These are phyloP conservation scores for Talaromyces sp. DNA, from an alignment of 2,329 filamentous ascomycete genomes.

Conservation along the genomic window DNA sequence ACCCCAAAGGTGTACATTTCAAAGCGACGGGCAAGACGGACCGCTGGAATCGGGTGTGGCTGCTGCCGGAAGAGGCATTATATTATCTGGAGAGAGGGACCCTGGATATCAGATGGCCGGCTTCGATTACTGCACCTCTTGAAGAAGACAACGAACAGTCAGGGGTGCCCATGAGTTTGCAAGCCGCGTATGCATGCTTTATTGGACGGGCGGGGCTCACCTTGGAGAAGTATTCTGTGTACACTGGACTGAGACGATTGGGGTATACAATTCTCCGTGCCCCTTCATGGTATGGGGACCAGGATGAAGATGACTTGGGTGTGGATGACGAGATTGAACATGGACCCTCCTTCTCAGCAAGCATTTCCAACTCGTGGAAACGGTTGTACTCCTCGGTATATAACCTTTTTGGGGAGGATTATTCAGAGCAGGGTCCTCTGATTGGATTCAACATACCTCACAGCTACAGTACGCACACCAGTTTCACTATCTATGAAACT, in stretches of 20 bases:
- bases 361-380: constrained; percentile 21
- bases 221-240: constrained; percentile 83
- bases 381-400: constrained; percentile 7
- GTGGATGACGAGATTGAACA: constrained; percentile 12
- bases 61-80: constrained; percentile 86
- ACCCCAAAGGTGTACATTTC: constrained; percentile 66
- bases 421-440: constrained; percentile 41
- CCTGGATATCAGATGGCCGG: constrained; percentile 81
- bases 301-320: constrained; percentile 24
- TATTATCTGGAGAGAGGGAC: constrained; percentile 84
- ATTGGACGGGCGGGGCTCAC: constrained; percentile 62
- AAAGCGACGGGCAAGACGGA: constrained; percentile 70
- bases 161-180: constrained; percentile 79
- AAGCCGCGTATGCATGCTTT: constrained; percentile 82
- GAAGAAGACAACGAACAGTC: constrained; percentile 49
- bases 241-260: constrained; percentile 71
- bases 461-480: constrained; percentile 40
- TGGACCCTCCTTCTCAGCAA: constrained; percentile 10
- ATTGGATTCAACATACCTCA: constrained; percentile 50
- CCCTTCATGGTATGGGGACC: constrained; percentile 39
- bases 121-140: constrained; percentile 24
- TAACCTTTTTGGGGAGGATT: neutral
- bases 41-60: constrained; percentile 64
- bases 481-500: neutral
- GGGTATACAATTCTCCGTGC: constrained; percentile 79